Conservation (phyloP, 139 green algal genomes). For the Parachlorella kessleri region DNA sequence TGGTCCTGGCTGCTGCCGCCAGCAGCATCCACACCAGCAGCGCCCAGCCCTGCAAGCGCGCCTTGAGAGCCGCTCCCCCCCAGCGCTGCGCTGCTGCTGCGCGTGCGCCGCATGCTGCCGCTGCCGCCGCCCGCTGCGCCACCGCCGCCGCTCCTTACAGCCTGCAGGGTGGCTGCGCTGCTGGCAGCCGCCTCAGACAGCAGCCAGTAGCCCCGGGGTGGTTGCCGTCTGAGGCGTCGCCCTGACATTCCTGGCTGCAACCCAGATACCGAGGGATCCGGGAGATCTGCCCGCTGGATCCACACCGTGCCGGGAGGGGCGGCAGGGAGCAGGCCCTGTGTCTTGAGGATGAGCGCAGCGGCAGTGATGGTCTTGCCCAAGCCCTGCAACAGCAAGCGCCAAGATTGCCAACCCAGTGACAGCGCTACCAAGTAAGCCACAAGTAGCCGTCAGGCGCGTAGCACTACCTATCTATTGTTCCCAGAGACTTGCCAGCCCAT, state of each 20-base stretch:
- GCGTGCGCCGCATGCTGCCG: background rate
- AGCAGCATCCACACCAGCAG: too few relatives aligned
- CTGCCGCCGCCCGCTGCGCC: background rate
- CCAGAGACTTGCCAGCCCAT: too few relatives aligned
- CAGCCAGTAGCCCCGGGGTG: background rate
- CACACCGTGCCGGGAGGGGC: constrained; percentile 13
- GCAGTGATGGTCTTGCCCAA: constrained; percentile 92
- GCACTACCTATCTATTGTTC: too few relatives aligned
- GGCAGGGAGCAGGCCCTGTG: constrained; percentile 39
- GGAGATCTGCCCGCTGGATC: background rate
- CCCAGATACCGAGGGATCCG: too few relatives aligned
- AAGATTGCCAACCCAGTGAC: too few relatives aligned
- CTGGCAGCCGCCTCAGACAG: background rate
- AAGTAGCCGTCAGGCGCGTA: too few relatives aligned
- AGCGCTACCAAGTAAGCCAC: too few relatives aligned
- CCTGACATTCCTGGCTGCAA: too few relatives aligned
- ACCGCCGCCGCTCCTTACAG: too few relatives aligned
- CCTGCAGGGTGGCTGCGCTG: background rate
- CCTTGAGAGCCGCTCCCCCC: too few relatives aligned
- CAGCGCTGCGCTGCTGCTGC: background rate
- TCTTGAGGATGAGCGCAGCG: constrained; percentile 83
- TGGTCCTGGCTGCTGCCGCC: background rate
- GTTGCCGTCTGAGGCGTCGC: background rate
- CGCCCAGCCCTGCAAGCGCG: too few relatives aligned
- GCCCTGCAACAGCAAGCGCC: too few relatives aligned